These are phyloP conservation scores for Aspergillus sp. DNA, from an alignment of 2,329 filamentous ascomycete species.

Conservation along the genomic window DNA sequence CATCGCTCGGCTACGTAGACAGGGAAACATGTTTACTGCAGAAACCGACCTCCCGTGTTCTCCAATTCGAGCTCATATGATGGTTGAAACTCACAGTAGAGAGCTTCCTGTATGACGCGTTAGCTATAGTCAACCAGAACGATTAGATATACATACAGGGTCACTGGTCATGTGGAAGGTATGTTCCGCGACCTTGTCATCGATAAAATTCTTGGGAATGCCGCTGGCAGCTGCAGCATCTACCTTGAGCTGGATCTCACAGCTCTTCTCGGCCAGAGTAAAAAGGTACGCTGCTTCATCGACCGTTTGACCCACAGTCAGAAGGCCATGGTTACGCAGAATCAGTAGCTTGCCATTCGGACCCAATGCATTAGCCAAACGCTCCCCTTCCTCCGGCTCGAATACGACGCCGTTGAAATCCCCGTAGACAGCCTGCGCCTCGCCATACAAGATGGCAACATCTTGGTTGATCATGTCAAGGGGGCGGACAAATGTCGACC, in stretches of 20 bases:
- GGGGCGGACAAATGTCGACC: slow-evolving; percentile 35
- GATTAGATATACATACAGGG: neutral
- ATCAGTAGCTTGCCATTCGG: slow-evolving; percentile 52
- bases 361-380: slow-evolving; percentile 57
- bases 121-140: neutral
- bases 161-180: neutral
- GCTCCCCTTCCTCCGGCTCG: slow-evolving; percentile 54
- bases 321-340: slow-evolving; percentile 62
- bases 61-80: slow-evolving; percentile 3
- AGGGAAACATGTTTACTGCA: neutral
- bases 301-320: slow-evolving; percentile 63
- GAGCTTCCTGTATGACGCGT: neutral
- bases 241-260: slow-evolving; percentile 58
- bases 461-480: slow-evolving; percentile 40
- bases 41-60: slow-evolving; percentile 2
- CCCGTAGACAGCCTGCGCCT: slow-evolving; percentile 25
- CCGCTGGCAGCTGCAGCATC: slow-evolving; percentile 55
- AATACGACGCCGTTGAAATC: slow-evolving; percentile 38
- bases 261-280: slow-evolving; percentile 59
- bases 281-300: slow-evolving; percentile 68
- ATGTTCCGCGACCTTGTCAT: slow-evolving; percentile 45
- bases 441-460: slow-evolving; percentile 53
- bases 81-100: slow-evolving; percentile 5
- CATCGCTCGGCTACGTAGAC: no score
- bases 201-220: slow-evolving; percentile 45